Evolutionary conservation across 805 yeast genomes (phyloP), one percentile per base, ranked within the genome.

Genomic region (Ogataea polymorpha): DNA sequence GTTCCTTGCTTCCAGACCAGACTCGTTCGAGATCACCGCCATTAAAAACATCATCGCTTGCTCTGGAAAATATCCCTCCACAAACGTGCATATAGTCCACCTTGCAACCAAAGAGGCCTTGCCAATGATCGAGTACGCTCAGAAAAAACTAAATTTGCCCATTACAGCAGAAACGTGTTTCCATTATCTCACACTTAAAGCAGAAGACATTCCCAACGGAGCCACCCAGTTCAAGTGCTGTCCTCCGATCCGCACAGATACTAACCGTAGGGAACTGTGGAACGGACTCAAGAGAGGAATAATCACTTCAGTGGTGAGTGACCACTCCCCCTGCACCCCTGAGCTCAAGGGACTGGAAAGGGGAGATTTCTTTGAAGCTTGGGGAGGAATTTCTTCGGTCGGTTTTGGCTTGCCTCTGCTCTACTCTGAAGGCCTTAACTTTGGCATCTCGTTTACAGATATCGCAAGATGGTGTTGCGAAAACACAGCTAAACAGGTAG

Each of bases 321-420:
- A 90, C 62, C 98, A 90, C 64, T 86, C 96, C 4, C 98, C 97
- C 2, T 90, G 98, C 65, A 87, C 96, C 0, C 96, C 97, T 0
- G 87, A 87, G 45, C 70, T 90, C 55, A 90, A 90, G 63, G 85
- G 86, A 16, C 69, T 88, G 38, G 82, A 79, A 9, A 71, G 77
- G 45, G 96, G 96, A 29, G 96, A 90, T 59, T 90, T 90, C 60
- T 79, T 90, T 53, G 75, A 81, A 25, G 95, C 97, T 2, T 90
- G 98, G 98, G 98, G 97, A 25, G 98, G 98, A 8, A 88, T 90
- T 29, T 74, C 96, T 2, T 86, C 96, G 1, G 95, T 90, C 23
- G 98, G 98, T 0, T 76, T 91, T 29, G 97, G 97, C 0, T 70
- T 90, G 34, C 86, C 95, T 0, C 74, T 89, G 28, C 63, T 90